Percentiles rank a stretch among this genome's conserved stretches.
Conservation (phyloP, 2,329 filamentous ascomycete genomes). For the Pseudopyrenochaeta lycopersici region DNA sequence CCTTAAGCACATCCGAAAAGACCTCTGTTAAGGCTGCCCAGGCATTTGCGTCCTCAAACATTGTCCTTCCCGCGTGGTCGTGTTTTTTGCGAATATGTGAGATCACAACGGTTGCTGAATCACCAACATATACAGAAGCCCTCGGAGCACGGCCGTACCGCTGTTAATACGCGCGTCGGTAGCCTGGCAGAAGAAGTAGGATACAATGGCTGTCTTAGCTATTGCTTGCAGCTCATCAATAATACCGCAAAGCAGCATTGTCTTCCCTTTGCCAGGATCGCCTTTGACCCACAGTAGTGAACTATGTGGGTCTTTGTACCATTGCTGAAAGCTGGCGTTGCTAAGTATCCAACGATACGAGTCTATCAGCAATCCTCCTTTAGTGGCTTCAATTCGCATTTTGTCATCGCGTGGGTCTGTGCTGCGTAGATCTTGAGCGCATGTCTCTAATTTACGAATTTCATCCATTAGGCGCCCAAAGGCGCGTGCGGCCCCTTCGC, state of each 20-base stretch:
- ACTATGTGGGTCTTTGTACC: constrained; percentile 28
- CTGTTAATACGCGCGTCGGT: too few species aligned
- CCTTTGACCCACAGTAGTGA: too few species aligned
- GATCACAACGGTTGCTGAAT: constrained; percentile 41
- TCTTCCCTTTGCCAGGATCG: too few species aligned
- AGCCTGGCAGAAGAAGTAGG: too few species aligned
- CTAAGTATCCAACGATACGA: constrained; percentile 30
- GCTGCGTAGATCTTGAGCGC: constrained; percentile 11
- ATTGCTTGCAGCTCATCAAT: constrained; percentile 40
- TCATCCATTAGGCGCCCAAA: too few species aligned
- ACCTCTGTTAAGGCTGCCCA: constrained; percentile 33
- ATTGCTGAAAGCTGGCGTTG: constrained; percentile 29
- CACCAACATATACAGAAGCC: constrained; percentile 54
- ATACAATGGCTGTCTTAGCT: constrained; percentile 20
- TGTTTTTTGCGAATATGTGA: constrained; percentile 3
- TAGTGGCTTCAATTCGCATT: too few species aligned
- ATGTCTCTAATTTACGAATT: constrained; percentile 11
- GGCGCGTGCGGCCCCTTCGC: neutral
- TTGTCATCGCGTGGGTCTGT: too few species aligned
- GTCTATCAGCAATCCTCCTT: constrained; percentile 8
- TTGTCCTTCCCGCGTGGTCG: too few species aligned
- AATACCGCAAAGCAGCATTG: constrained; percentile 46
- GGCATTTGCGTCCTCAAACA: too few species aligned
- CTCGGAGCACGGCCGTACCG: constrained; percentile 56
- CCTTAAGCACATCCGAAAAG: constrained; percentile 53